phyloP scores from a whole-genome alignment of 192 early-diverging fungal genomes.

The Backusella circina region DNA sequence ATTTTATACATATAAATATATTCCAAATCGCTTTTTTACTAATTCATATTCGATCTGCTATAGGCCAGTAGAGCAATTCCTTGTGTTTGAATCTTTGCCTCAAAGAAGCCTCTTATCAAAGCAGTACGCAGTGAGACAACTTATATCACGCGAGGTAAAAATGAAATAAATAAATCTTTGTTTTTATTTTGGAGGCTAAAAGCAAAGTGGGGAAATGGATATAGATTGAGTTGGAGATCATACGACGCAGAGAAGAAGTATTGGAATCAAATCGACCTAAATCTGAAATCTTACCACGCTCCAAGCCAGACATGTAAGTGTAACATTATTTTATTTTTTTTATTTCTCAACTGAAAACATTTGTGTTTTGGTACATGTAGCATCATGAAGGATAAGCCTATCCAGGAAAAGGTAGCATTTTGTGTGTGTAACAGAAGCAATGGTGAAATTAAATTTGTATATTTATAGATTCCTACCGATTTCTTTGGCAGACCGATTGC shows the following conservation, averaged over 20 bases:
- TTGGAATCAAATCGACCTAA: conserved; percentile 15
- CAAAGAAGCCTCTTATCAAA: conserved; percentile 47
- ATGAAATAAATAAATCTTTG: too few relatives aligned
- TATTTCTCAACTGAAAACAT: too few relatives aligned
- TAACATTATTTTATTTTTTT: background rate
- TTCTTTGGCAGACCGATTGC: conserved; percentile 80
- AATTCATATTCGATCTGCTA: too few relatives aligned
- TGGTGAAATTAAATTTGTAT: conserved; percentile 7
- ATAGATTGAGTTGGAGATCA: conserved; percentile 50
- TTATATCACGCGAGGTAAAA: conserved; percentile 76
- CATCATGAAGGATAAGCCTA: background rate
- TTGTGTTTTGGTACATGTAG: too few relatives aligned
- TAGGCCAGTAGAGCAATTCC: conserved; percentile 48
- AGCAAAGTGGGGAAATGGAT: too few relatives aligned
- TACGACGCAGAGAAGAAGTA: conserved; percentile 31
- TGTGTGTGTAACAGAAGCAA: background rate
- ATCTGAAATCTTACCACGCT: background rate
- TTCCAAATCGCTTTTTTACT: background rate
- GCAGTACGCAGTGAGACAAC: conserved; percentile 76
- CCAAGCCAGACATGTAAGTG: background rate
- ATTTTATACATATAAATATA: background rate
- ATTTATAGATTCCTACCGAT: conserved; percentile 43
- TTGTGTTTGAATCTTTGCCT: conserved; percentile 34
- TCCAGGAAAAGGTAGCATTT: background rate
- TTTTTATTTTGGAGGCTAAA: too few relatives aligned